A percentile compares a stretch with the other conserved stretches of the same genome.
Conservation (phyloP, 176 grass and related monocot genomes). For the Thalia dealbata region DNA sequence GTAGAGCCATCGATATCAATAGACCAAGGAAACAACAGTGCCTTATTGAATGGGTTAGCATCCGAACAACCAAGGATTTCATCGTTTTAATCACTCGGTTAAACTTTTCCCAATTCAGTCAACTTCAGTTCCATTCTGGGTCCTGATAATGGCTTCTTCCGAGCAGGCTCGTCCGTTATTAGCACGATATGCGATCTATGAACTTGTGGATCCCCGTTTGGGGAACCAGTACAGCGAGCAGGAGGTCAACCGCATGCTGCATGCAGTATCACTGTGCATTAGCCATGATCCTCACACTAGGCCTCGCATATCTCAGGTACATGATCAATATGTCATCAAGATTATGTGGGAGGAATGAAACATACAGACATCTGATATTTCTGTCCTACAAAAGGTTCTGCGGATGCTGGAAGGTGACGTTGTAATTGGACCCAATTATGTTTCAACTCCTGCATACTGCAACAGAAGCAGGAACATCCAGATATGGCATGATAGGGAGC, state of each 20-base stretch:
- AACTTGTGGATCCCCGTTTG: slow-evolving; percentile 73
- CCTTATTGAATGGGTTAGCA: slow-evolving; percentile 92
- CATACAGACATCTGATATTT: not conserved
- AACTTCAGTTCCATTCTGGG: not conserved
- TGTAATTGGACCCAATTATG: slow-evolving; percentile 53
- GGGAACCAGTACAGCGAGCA: slow-evolving; percentile 47
- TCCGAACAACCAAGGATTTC: too few species aligned
- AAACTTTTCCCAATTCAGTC: too few species aligned
- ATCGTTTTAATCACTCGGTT: not conserved
- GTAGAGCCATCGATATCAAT: slow-evolving; percentile 92
- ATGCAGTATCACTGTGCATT: slow-evolving; percentile 80
- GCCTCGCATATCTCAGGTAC: slow-evolving; percentile 88
- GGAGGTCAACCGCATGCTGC: slow-evolving; percentile 82
- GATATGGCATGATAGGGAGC: slow-evolving; percentile 33
- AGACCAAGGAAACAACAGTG: slow-evolving; percentile 88
- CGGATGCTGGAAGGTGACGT: slow-evolving; percentile 82
- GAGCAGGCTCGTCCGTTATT: slow-evolving; percentile 71
- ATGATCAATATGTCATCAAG: not conserved
- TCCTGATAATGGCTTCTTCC: not conserved
- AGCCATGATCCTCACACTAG: slow-evolving; percentile 74
- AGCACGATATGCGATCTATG: slow-evolving; percentile 39
- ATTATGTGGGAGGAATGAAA: not conserved
- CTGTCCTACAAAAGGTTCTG: slow-evolving; percentile 47
- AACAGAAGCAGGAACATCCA: slow-evolving; percentile 57
- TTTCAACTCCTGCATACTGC: slow-evolving; percentile 48